Percentiles rank a stretch among this genome's conserved stretches.
phyloP scores from a whole-genome alignment of 108 stramenopile species.

The Skeletonema tropicum region DNA sequence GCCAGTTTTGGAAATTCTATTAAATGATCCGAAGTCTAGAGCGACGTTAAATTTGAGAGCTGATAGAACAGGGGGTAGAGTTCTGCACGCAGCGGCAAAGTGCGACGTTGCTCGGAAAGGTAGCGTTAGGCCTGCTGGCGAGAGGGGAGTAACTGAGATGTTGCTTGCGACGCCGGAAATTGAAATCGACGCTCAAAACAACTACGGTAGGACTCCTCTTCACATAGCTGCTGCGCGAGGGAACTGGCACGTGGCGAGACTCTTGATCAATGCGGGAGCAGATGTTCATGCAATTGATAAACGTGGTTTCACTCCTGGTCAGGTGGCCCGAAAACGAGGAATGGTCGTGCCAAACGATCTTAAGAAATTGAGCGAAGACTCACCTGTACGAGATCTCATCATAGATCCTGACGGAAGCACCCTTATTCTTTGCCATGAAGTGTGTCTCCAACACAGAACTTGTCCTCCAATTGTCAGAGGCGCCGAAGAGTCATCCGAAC shows the following conservation, averaged over 20 bases:
- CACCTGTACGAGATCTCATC: conserved; percentile 77
- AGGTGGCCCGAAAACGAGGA: conserved; percentile 79
- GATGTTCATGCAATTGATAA: conserved; percentile 64
- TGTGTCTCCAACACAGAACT: conserved; percentile 79
- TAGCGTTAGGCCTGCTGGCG: conserved; percentile 19
- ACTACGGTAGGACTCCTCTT: conserved; percentile 79
- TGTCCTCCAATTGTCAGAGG: conserved; percentile 86
- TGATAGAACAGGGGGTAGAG: conserved; percentile 78
- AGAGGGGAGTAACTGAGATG: conserved; percentile 57
- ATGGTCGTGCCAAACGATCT: conserved; percentile 85
- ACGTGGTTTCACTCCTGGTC: conserved; percentile 80
- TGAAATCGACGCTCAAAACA: conserved; percentile 81
- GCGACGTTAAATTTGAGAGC: conserved; percentile 73
- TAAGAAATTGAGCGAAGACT: conserved; percentile 55
- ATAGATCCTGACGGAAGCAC: conserved; percentile 84
- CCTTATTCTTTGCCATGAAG: conserved; percentile 77
- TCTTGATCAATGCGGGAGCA: conserved; percentile 73
- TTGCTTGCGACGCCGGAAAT: conserved; percentile 68
- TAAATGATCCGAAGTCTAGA: conserved; percentile 56
- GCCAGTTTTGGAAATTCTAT: conserved; percentile 61
- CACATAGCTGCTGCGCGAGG: conserved; percentile 80
- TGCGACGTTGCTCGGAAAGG: conserved; percentile 56
- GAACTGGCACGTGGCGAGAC: conserved; percentile 81
- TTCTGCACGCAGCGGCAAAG: conserved; percentile 88
- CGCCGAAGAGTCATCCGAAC: conserved; percentile 57